Percentiles rank a stretch among this genome's conserved stretches.
These are phyloP conservation scores for Penicillium decumbens DNA, from an alignment of 2,329 filamentous ascomycete species.

Conservation along the genomic window DNA sequence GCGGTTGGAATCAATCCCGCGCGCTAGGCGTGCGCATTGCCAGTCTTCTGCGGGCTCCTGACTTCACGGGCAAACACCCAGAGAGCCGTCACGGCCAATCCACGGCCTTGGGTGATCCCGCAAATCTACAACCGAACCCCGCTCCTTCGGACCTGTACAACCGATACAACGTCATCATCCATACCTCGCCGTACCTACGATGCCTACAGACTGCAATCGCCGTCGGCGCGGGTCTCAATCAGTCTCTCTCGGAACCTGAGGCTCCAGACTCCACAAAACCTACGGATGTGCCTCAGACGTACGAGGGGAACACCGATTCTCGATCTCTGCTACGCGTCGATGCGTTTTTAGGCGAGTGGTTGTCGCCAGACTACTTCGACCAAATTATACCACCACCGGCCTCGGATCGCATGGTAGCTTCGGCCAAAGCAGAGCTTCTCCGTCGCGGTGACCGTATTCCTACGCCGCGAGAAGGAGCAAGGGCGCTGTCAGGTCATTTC, in stretches of 20 bases:
- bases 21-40: constrained; percentile 78
- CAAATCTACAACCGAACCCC: constrained; percentile 7
- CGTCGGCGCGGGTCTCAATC: constrained; percentile 74
- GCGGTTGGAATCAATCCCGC: constrained; percentile 83
- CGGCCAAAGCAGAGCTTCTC: constrained; percentile 81
- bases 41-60: constrained; percentile 57
- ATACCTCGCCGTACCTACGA: constrained; percentile 88
- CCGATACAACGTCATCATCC: constrained; percentile 66
- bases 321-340: constrained; percentile 65
- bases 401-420: constrained; percentile 79
- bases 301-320: constrained; percentile 5
- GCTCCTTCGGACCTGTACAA: constrained; percentile 11
- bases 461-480: constrained; percentile 35
- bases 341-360: constrained; percentile 91
- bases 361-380: constrained; percentile 89
- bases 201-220: constrained; percentile 90
- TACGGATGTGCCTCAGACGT: background rate
- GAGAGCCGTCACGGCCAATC: constrained; percentile 1
- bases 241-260: constrained; percentile 30
- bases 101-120: constrained; percentile 8
- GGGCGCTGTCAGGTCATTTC: constrained; percentile 45
- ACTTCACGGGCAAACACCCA: constrained; percentile 23
- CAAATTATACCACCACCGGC: constrained; percentile 83
- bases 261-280: constrained; percentile 2
- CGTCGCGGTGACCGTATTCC: constrained; percentile 65